Evolutionary conservation across 768 basidiomycete species (phyloP).

Genomic region (Lentinus tigrinus): DNA sequence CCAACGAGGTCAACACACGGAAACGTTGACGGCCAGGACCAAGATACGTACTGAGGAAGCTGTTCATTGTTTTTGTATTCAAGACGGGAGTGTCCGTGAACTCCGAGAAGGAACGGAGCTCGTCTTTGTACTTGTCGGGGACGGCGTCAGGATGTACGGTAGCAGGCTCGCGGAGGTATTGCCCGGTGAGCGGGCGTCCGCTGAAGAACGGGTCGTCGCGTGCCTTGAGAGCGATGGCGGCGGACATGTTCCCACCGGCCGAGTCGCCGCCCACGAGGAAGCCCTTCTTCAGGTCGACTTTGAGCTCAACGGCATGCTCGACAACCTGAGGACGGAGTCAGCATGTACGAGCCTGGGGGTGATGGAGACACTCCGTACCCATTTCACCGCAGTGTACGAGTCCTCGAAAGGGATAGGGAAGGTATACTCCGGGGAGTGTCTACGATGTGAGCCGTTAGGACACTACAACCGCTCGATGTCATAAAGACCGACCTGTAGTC

Average conservation of each 20-base stretch:
- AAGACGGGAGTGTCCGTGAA: constrained; percentile 18
- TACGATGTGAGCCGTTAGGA: not conserved
- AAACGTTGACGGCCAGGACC: too few species aligned
- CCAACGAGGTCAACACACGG: not conserved
- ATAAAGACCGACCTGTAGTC: constrained; percentile 11
- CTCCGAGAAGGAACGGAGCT: constrained; percentile 24
- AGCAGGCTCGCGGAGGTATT: constrained; percentile 23
- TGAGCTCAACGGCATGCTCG: constrained; percentile 8
- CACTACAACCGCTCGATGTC: not conserved
- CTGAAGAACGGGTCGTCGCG: constrained; percentile 28
- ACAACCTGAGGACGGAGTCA: constrained; percentile 4
- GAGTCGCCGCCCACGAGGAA: constrained; percentile 28
- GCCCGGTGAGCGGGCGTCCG: constrained; percentile 22
- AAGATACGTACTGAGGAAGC: not conserved
- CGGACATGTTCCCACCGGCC: constrained; percentile 25
- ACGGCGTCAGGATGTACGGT: constrained; percentile 14
- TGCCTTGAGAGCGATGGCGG: constrained; percentile 23
- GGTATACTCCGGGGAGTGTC: constrained; percentile 27
- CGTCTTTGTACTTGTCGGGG: constrained; percentile 21
- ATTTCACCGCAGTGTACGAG: constrained; percentile 24
- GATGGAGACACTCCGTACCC: constrained; percentile 7
- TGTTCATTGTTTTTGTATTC: not conserved
- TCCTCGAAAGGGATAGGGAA: constrained; percentile 25
- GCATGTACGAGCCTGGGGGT: not conserved
- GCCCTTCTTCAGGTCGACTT: constrained; percentile 21